Base-by-base conservation (phyloP, 2,329 filamentous ascomycete genomes). In the Aspergillus sergii region DNA sequence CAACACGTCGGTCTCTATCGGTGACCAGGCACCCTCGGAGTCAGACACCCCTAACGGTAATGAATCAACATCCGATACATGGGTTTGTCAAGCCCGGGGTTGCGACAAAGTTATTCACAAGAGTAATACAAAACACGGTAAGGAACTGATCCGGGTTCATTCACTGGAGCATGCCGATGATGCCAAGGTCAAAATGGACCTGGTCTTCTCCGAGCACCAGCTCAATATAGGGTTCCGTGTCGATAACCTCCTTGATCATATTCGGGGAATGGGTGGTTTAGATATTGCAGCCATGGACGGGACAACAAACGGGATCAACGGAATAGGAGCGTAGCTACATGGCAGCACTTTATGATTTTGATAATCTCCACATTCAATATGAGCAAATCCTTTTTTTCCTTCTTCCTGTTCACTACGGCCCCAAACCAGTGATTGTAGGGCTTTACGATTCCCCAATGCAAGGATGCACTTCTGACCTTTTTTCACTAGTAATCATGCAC, bases 141-240 rank as follows among this genome's bases (percentile, higher is more conserved):
- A 75, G 60, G 71, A 76, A 36, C 62, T 73, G 48, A 73, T 77
- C 26, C 60, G 69, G n/a, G 74, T 76, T 39, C 76, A 78, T 60
- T 71, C 72, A 9, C 57, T 76, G 3, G 72, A 69, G 10, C 76
- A 78, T 64, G 76, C 74, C 1, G 72, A 76, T 50, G 76, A 78
- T 58, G 76, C 75, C 0, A 73, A 77, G 56, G 69, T 73, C 14
- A 78, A 76, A 58, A 57, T 78, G 3, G 74, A 76, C 55, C 69
- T 78, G 10, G 76, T 78, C 12, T 69, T 76, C 69, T 69, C 76
- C 0, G 76, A 78, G 54, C 73, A 78, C 51, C 69, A 69, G 32
- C 70, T 76, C 4, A 78, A 78, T 61, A 62, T 76, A 34, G 72
- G 72, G 57, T 60, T 71, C 3, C 70, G 70, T 10, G 75, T 78